Base-by-base conservation (phyloP, 495 filamentous ascomycete species). In the Xylaria bambusicola region DNA sequence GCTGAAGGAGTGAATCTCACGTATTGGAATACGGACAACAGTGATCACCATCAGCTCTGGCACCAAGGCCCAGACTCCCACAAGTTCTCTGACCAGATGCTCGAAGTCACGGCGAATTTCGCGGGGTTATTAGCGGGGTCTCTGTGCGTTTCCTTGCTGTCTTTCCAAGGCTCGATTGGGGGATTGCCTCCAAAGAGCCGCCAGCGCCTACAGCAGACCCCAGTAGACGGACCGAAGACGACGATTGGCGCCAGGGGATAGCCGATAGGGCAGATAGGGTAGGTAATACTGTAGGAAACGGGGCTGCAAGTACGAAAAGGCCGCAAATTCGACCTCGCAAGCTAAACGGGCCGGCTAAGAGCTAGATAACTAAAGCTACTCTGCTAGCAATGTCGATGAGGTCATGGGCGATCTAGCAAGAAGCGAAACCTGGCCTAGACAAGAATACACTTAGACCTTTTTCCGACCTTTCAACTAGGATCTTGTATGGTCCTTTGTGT, bases 51-150 rank as follows among this genome's bases (percentile, higher is more conserved):
- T 64, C 68, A 68, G 68, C 65, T 66, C 68, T 68, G 66, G 68
- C 68, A 61, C 68, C 58, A 52, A 58, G 52, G 65, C 65, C 68
- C 68, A 70, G 68, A 63, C 58, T 57, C 63, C 51, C 64, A 62
- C 61, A 52, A 29, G 46, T 29, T 57, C 23, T 57, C 23, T 20
- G 57, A 42, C 66, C 65, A 53, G 33, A 48, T 62, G n/a, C 48
- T 64, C 50, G 60, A 46, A 49, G 63, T 61, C 65, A 70, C 68
- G 68, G 68, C 68, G 68, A 63, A 48, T 70, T 66, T 64, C 65
- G 68, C 68, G 68, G 68, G 65, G 65, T 60, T 68, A 61, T 64
- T 70, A 66, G 68, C 64, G 68, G 68, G 68, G 65, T 68, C 13
- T 20, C 21, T 33, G 29, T 33, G 24, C 21, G 13, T 49, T 24